These are phyloP conservation scores for Colletotrichum spaethianum DNA, from an alignment of 2,329 filamentous ascomycete genomes.

Conservation along the genomic window DNA sequence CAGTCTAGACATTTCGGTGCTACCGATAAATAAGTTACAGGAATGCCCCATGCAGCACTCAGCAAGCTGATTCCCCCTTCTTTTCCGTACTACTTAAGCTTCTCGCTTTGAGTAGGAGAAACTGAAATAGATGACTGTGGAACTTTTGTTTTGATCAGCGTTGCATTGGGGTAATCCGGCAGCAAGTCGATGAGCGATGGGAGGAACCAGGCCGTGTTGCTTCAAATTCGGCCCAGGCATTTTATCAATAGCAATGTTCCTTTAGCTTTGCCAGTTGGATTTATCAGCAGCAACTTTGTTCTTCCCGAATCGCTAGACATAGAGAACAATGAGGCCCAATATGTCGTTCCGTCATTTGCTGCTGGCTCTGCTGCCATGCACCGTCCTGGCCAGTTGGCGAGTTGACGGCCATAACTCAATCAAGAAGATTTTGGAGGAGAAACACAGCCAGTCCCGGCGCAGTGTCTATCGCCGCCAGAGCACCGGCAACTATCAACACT, in stretches of 20 bases:
- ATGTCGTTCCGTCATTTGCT: slow-evolving; percentile 1
- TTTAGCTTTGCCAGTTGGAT: accelerated
- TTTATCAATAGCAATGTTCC: not conserved
- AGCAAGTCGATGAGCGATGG: not conserved
- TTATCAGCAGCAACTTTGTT: too few relatives aligned
- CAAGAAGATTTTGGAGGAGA: not conserved
- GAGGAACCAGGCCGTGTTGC: not conserved
- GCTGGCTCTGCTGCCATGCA: slow-evolving; percentile 21
- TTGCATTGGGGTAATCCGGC: not conserved
- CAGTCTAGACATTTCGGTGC: not conserved
- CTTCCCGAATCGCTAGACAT: not conserved
- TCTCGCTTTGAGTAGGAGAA: not conserved
- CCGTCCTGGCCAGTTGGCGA: slow-evolving; percentile 26
- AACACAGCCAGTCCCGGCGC: not conserved
- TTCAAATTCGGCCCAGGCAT: too few relatives aligned
- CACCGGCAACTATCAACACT: slow-evolving; percentile 20
- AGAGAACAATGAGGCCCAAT: slow-evolving; percentile 3
- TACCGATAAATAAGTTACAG: not conserved
- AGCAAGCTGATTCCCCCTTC: not conserved
- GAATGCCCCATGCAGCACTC: not conserved
- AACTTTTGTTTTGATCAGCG: not conserved
- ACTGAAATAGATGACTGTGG: not conserved
- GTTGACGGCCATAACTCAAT: slow-evolving; percentile 20
- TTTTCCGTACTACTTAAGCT: not conserved
- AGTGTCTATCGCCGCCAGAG: slow-evolving; percentile 3